phyloP scores from a whole-genome alignment of 305 asterid genomes.

The Solanum aculeatissimum region DNA sequence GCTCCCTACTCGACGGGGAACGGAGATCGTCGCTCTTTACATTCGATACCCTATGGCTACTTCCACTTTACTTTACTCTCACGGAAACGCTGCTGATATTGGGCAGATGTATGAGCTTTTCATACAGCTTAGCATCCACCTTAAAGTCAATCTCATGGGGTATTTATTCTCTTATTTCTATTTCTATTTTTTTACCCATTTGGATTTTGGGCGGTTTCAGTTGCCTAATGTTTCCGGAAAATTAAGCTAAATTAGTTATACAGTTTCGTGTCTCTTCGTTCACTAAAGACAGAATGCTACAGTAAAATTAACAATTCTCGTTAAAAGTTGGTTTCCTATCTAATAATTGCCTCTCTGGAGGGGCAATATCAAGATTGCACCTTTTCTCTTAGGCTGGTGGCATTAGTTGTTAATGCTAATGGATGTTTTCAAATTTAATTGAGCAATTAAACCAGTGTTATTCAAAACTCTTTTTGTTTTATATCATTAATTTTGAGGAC shows the following conservation, averaged over 20 bases:
- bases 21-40: constrained; percentile 70
- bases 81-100: constrained; percentile 88
- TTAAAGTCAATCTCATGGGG: constrained; percentile 90
- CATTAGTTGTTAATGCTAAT: not conserved
- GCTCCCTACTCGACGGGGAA: constrained; percentile 70
- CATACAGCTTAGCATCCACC: constrained; percentile 84
- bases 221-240: not conserved
- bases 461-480: not conserved
- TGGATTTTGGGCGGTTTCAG: not conserved
- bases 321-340: not conserved
- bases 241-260: not conserved
- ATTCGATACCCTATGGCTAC: constrained; percentile 88
- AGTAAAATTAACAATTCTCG: not conserved
- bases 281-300: not conserved
- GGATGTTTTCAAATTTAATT: not conserved
- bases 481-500: not conserved
- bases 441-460: not conserved
- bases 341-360: not conserved
- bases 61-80: constrained; percentile 76
- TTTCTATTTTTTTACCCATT: not conserved
- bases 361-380: not conserved
- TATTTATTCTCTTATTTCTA: constrained; percentile 11
- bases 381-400: not conserved
- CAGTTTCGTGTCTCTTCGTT: not conserved
- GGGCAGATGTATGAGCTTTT: constrained; percentile 97